These are phyloP conservation scores for Ophiostoma sp. DNA, from an alignment of 2,329 filamentous ascomycete genomes.

Conservation along the genomic window DNA sequence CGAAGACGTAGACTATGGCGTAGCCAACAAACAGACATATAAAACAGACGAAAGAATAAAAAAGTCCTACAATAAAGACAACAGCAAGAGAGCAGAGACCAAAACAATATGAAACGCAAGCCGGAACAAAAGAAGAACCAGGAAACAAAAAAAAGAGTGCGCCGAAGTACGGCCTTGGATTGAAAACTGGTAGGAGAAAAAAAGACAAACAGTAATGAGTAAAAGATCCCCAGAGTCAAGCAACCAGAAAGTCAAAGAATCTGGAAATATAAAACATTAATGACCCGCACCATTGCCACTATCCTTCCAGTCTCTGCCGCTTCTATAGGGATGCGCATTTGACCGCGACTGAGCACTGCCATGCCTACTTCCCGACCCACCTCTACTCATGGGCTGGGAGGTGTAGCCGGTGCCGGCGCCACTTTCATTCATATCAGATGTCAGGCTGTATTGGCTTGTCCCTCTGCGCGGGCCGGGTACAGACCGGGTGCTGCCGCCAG, in stretches of 20 bases:
- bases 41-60: not conserved
- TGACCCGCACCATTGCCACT: not conserved
- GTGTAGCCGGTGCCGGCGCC: not conserved
- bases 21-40: not conserved
- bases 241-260: not conserved
- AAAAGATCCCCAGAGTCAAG: too few species aligned
- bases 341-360: not conserved
- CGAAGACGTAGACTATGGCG: not conserved
- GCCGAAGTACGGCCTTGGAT: too few species aligned
- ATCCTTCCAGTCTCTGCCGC: not conserved
- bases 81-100: not conserved
- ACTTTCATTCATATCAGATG: not conserved
- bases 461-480: not conserved
- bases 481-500: slow-evolving; percentile 18
- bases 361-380: not conserved
- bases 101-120: not conserved
- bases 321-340: not conserved
- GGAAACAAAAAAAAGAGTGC: not conserved
- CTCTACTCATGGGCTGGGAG: not conserved
- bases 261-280: not conserved
- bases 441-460: not conserved
- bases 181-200: not conserved
- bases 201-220: not conserved
- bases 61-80: not conserved
- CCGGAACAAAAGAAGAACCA: not conserved